These are phyloP conservation scores for Macrolepiota fuliginosa DNA, from an alignment of 768 basidiomycete species.

Conservation along the genomic window DNA sequence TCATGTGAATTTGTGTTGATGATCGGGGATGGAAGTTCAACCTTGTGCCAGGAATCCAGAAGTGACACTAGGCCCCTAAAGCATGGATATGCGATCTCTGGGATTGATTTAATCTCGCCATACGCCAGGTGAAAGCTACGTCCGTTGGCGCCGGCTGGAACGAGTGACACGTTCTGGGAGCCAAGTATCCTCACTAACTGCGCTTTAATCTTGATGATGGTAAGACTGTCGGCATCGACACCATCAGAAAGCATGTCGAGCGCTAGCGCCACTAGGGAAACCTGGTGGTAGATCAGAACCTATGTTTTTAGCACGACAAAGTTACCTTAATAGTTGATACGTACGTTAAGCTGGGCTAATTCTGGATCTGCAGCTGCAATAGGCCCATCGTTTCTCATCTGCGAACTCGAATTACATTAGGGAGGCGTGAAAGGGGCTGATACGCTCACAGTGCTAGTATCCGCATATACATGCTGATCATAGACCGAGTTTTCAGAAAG, in stretches of 20 bases:
- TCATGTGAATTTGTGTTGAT: conserved; percentile 18
- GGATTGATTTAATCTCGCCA: conserved; percentile 40
- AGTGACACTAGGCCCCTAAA: conserved; percentile 55
- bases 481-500: conserved; percentile 43
- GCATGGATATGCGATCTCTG: conserved; percentile 48
- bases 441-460: conserved; percentile 35
- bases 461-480: conserved; percentile 37
- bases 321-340: conserved; percentile 6
- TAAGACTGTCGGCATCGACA: conserved; percentile 46
- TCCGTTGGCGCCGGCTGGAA: conserved; percentile 40
- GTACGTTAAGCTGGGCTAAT: conserved; percentile 43
- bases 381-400: not conserved
- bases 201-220: conserved; percentile 61
- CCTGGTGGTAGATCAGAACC: conserved; percentile 31
- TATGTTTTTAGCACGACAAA: conserved; percentile 2
- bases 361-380: conserved; percentile 39
- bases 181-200: conserved; percentile 49
- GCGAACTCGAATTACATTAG: not conserved
- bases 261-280: conserved; percentile 53
- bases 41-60: conserved; percentile 55
- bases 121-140: conserved; percentile 55
- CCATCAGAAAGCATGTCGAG: conserved; percentile 70
- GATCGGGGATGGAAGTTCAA: conserved; percentile 46
- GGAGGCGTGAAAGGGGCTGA: conserved; percentile 21
- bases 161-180: conserved; percentile 47